Evolutionary conservation across 805 yeast species (phyloP).

Genomic region (Metschnikowia similis): DNA sequence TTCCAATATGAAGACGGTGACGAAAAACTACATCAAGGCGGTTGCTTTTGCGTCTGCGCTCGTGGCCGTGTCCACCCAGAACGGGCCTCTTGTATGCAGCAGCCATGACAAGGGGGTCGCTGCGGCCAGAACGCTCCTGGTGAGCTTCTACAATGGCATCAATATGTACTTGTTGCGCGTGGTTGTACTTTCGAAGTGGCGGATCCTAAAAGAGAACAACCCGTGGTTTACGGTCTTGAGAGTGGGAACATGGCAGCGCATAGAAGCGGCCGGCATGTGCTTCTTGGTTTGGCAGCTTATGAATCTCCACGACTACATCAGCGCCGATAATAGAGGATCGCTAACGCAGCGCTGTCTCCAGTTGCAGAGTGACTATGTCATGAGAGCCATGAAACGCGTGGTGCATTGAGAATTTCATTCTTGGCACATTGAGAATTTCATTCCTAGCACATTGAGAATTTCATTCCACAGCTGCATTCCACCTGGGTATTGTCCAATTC

Average conservation of each 20-base stretch:
- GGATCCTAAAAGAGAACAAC: conserved; percentile 37
- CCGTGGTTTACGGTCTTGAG: conserved; percentile 27
- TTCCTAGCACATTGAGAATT: too few relatives aligned
- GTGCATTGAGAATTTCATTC: conserved; percentile 1
- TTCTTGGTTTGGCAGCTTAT: conserved; percentile 34
- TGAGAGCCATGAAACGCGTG: conserved; percentile 13
- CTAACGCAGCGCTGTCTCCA: conserved; percentile 7
- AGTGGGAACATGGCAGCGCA: conserved; percentile 26
- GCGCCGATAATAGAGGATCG: conserved; percentile 14
- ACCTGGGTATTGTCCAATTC: too few relatives aligned
- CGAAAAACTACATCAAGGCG: conserved; percentile 31
- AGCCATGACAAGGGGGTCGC: conserved; percentile 1
- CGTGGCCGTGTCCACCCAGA: conserved; percentile 19
- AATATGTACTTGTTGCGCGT: conserved; percentile 32
- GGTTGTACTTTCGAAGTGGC: conserved; percentile 39
- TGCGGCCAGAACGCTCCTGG: conserved; percentile 21
- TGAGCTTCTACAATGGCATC: conserved; percentile 24
- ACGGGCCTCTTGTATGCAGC: conserved; percentile 16
- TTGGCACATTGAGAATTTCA: background rate
- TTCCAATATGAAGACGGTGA: conserved; percentile 22
- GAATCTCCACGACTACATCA: conserved; percentile 33
- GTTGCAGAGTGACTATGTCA: conserved; percentile 11
- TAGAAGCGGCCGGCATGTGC: conserved; percentile 33
- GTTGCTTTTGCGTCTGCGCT: conserved; percentile 35
- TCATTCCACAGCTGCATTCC: too few relatives aligned